Evolutionary conservation across 1,139 yeast species (phyloP), one percentile per base, ranked within the genome.

Genomic region (Sugiyamaella pinicola): DNA sequence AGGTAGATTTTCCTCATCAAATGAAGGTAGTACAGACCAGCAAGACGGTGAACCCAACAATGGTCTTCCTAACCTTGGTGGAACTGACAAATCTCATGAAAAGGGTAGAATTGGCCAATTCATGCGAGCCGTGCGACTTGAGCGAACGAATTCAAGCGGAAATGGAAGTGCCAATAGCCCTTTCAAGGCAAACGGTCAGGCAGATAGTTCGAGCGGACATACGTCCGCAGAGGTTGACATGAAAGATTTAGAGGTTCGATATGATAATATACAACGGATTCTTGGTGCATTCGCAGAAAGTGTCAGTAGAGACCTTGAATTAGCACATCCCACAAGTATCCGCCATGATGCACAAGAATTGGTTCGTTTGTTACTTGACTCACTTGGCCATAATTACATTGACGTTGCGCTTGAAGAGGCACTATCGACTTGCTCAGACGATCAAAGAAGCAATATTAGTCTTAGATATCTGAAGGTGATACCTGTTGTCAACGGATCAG

Each of bases 261-360:
- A 52, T 33, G 65, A 72, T 13, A 73, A 76, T 37, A 83, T 87
- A 2, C 93, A 88, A 61, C 73, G 77, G 1, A 78, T 88, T 55
- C 72, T 90, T 41, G 83, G 83, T 59, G 80, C 88, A 28, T 79
- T 85, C 3, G 87, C 90, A 28, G 98, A 91, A 69, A 79, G 93
- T 0, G 75, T 89, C 5, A 86, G 95, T 2, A 76, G 98, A 63
- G 76, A 85, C 5, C 78, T 88, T 64, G 96, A 89, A 63, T 71
- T 91, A 50, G 77, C 84, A 1, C 88, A 95, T 0, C 65, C 70
- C 5, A 68, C 70, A 18, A 84, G 79, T 57, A 75, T 87, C 5
- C 79, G 86, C 2, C 84, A 81, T 46, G 81, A 83, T 63, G 80
- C 90, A 0, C 72, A 82, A 48, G 89, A 83, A 55, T 70, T 90